These are phyloP conservation scores for Acrocalymma vagum DNA, from an alignment of 2,329 filamentous ascomycete species.

Conservation along the genomic window DNA sequence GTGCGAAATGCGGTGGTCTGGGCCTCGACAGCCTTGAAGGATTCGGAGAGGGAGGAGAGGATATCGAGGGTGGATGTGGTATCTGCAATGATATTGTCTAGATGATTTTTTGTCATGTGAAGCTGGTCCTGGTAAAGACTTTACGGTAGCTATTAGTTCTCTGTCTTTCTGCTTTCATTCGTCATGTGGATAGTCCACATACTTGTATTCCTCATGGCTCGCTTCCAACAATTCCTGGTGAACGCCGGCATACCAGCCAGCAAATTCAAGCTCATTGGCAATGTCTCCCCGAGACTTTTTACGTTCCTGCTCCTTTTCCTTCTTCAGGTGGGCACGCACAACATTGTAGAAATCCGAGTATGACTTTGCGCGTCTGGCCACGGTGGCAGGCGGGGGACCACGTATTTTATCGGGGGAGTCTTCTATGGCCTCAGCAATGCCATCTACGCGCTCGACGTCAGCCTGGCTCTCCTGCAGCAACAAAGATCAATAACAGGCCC, in stretches of 20 bases:
- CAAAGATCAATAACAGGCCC: conserved; percentile 50
- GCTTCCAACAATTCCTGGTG: conserved; percentile 77
- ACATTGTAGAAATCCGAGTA: conserved; percentile 79
- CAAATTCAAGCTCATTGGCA: conserved; percentile 68
- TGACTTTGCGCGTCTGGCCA: conserved; percentile 75
- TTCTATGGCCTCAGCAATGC: conserved; percentile 67
- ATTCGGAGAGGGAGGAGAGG: conserved; percentile 80
- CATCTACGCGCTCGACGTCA: conserved; percentile 62
- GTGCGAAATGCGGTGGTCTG: conserved; percentile 94
- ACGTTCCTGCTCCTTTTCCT: conserved; percentile 54
- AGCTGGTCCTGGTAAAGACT: conserved; percentile 85
- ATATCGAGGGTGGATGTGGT: conserved; percentile 79
- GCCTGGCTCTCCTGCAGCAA: conserved; percentile 61
- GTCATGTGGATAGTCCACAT: too few relatives aligned
- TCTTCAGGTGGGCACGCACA: conserved; percentile 64
- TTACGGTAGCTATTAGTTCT: conserved; percentile 5
- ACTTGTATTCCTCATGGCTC: conserved; percentile 87
- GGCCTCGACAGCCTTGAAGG: conserved; percentile 85
- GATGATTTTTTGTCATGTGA: conserved; percentile 79
- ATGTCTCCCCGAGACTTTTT: conserved; percentile 53
- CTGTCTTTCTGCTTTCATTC: background rate
- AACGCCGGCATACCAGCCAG: conserved; percentile 65
- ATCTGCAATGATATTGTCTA: conserved; percentile 79
- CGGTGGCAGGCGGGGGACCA: conserved; percentile 71
- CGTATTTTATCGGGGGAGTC: conserved; percentile 61